Percentiles rank a stretch among this genome's conserved stretches.
These are phyloP conservation scores for Gossypium schwendimanii DNA, from an alignment of 441 rosid species.

Conservation along the genomic window DNA sequence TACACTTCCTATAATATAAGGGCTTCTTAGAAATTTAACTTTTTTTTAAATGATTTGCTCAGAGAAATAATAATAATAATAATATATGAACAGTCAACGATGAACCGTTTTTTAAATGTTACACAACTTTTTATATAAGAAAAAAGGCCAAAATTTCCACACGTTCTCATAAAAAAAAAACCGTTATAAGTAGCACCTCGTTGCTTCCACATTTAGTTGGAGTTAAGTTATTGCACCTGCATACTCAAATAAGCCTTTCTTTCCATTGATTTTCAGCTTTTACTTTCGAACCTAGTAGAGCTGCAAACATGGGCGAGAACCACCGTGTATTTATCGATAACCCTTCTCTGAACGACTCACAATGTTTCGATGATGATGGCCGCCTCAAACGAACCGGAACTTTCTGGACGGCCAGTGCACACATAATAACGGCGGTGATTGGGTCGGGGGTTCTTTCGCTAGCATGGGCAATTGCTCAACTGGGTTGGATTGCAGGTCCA, in stretches of 20 bases:
- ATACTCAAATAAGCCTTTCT: neutral
- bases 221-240: neutral
- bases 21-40: neutral
- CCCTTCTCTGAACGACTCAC: neutral
- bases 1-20: neutral
- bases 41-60: too few species aligned
- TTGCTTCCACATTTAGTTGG: neutral
- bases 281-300: neutral
- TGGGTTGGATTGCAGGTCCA: constrained; percentile 60
- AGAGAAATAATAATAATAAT: too few species aligned
- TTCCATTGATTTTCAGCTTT: neutral
- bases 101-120: too few species aligned
- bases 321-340: neutral
- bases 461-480: constrained; percentile 57
- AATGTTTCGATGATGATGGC: constrained; percentile 44
- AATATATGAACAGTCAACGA: too few species aligned
- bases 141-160: neutral
- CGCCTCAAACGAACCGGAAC: constrained; percentile 54
- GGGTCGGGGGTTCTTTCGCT: constrained; percentile 56
- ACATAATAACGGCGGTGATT: constrained; percentile 55
- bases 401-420: constrained; percentile 48
- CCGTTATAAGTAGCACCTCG: neutral
- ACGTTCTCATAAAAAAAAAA: neutral
- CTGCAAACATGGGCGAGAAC: neutral
- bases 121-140: too few species aligned